Percentiles rank a stretch among this genome's conserved stretches.
Evolutionary conservation across 805 yeast genomes (phyloP).

Genomic region (Saccharomycopsis vini): DNA sequence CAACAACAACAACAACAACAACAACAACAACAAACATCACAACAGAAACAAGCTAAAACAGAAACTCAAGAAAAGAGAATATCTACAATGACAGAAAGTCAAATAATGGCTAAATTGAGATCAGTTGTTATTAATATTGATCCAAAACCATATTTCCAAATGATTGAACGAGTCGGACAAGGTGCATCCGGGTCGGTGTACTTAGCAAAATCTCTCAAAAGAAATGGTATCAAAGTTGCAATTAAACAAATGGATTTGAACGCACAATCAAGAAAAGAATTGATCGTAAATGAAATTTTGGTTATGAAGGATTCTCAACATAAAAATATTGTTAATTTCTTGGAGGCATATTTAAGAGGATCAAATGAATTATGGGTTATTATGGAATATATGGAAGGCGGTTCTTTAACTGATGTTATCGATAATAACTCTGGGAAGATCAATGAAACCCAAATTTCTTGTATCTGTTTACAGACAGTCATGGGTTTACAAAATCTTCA

Average conservation of each 20-base stretch:
- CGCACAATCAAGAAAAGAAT: slow-evolving; percentile 87
- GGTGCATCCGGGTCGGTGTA: slow-evolving; percentile 98
- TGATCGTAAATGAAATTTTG: slow-evolving; percentile 88
- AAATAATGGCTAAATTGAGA: slow-evolving; percentile 69
- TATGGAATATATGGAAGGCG: slow-evolving; percentile 99
- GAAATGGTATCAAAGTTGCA: slow-evolving; percentile 68
- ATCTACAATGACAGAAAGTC: slow-evolving; percentile 72
- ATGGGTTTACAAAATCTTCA: slow-evolving; percentile 89
- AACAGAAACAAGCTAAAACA: slow-evolving; percentile 4
- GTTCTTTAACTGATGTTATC: slow-evolving; percentile 90
- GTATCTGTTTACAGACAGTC: slow-evolving; percentile 83
- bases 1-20: slow-evolving; percentile 15
- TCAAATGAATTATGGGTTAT: slow-evolving; percentile 90
- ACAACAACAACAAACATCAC: slow-evolving; percentile 11
- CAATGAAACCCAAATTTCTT: slow-evolving; percentile 82
- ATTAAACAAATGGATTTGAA: slow-evolving; percentile 92
- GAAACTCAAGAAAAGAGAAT: slow-evolving; percentile 40
- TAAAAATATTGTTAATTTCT: slow-evolving; percentile 86
- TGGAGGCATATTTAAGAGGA: slow-evolving; percentile 82
- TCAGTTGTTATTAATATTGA: slow-evolving; percentile 77
- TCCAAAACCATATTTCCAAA: slow-evolving; percentile 75
- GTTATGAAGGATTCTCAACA: slow-evolving; percentile 96
- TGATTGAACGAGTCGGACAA: slow-evolving; percentile 85
- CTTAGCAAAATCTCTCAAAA: slow-evolving; percentile 58
- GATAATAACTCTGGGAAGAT: slow-evolving; percentile 69